Conservation (phyloP, 805 yeast genomes). For the Hanseniaspora guilliermondii region DNA sequence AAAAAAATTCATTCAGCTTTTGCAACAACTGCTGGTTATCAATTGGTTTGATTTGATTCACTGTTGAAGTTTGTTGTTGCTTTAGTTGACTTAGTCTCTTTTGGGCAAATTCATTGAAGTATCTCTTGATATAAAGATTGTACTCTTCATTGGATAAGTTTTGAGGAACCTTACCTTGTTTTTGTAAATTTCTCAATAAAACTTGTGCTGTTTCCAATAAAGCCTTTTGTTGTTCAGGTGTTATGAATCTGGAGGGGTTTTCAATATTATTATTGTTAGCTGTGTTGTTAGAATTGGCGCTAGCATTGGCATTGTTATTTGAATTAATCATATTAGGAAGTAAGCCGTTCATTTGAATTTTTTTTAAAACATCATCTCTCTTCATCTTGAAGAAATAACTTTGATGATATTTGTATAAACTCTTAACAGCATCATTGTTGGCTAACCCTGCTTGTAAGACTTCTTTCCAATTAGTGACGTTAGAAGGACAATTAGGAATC, state of each 20-base stretch:
- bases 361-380: slow-evolving; percentile 11
- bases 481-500: slow-evolving; percentile 67
- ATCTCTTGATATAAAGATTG: slow-evolving; percentile 9
- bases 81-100: slow-evolving; percentile 15
- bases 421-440: slow-evolving; percentile 46
- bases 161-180: slow-evolving; percentile 18
- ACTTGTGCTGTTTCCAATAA: slow-evolving; percentile 13
- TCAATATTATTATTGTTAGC: not conserved
- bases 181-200: slow-evolving; percentile 16
- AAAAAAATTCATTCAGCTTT: slow-evolving; percentile 26
- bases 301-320: slow-evolving; percentile 15
- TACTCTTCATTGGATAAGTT: slow-evolving; percentile 6
- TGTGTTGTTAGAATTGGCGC: not conserved
- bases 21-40: slow-evolving; percentile 10
- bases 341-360: slow-evolving; percentile 21
- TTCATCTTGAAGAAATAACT: slow-evolving; percentile 4
- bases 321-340: slow-evolving; percentile 20
- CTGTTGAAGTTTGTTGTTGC: slow-evolving; percentile 20
- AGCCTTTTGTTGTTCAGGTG: slow-evolving; percentile 24
- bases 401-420: slow-evolving; percentile 54
- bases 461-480: slow-evolving; percentile 70
- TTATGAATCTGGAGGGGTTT: slow-evolving; percentile 15
- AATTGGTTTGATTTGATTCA: slow-evolving; percentile 10
- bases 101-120: slow-evolving; percentile 14
- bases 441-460: slow-evolving; percentile 54